Evolutionary conservation across 345 rosid genomes (phyloP), one percentile per base, ranked within the genome.

Genomic region (Gossypium stocksii): DNA sequence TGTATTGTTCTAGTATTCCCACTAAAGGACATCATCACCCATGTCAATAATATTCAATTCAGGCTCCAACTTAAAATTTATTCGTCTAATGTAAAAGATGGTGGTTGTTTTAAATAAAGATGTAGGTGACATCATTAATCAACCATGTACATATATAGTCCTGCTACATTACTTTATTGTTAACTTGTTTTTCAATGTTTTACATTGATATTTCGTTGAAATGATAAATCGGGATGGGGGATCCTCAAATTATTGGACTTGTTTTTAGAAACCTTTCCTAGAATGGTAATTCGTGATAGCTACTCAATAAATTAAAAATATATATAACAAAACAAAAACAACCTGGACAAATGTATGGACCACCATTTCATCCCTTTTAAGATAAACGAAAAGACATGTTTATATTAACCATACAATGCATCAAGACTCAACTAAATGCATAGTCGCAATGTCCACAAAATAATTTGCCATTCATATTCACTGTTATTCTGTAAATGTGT

Each of bases 191-290:
- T 20, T 65, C 27, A 44, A 19, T 65, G 7, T 14, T 65, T 43
- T 23, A 65, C 69, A 17, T 65, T 43, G 22, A 16, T 16, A 20
- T 51, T 43, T 51, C 16, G 22, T 48, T 12, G 7, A 27, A 11
- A 27, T 29, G 68, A n/a, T 14, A 29, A 48, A 34, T 34, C 7
- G 41, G 41, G 41, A 5, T 34, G 41, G 41, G 5, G 41, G 41
- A 34, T 34, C 41, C 41, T 34, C 41, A 34, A 34, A 34, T 34
- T 34, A 34, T 34, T 34, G 7, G 53, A 10, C 66, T 45, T 20
- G 66, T 13, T 74, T 69, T 19, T 2, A 29, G 60, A 74, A 74
- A 78, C 66, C 41, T 62, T 74, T 74, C 81, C 66, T 7, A 6
- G n/a, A 59, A n/a, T 45, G 66, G 77, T 54, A 74, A 57, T 54